Evolutionary conservation across 2,329 filamentous ascomycete genomes (phyloP), one percentile per base, ranked within the genome.

Genomic region (Fusarium armeniacum): DNA sequence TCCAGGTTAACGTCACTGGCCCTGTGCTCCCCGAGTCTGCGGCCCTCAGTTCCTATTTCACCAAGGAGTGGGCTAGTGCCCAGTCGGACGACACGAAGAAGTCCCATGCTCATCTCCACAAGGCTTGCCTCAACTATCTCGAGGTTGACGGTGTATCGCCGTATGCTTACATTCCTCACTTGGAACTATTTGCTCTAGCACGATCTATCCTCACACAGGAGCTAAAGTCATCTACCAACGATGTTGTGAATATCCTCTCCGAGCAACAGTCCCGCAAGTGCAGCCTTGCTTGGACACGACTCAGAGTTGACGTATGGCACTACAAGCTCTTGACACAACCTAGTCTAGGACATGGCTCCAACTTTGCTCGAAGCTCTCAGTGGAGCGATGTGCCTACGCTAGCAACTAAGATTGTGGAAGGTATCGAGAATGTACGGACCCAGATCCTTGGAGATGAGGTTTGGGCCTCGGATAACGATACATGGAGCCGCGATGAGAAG

Each of bases 1-100:
- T 97, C 18, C 94, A 98, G 78, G 89, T 89, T 1, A 97, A 93
- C 76, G 92, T 97, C 56, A 97, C 94, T 5, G 94, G 94, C 0
- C 94, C 94, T 1, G 90, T 93, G 0, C 82, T 97, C n/a, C 72
- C 79, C 0, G 66, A 72, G 40, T 53, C 71, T 43, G 43, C 62
- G 33, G 54, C 73, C 4, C 58, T 85, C n/a, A 77, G 81, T 33
- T 63, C 67, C 2, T 70, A 79, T 6, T 81, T 86, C 56, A 72
- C 81, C n/a, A 79, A 81, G 30, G 77, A 84, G 5, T 83, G 81
- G 66, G 58, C 61, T 16, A 61, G 62, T 30, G 59, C 57, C n/a
- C 67, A 62, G 20, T 53, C 44, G 13, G 65, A 58, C 15, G 49
- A 41, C 22, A 46, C 58, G 5, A 55, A 47, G 12, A 36, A 40